phyloP scores from a whole-genome alignment of 345 rosid species.

The Linum usitatissimum region DNA sequence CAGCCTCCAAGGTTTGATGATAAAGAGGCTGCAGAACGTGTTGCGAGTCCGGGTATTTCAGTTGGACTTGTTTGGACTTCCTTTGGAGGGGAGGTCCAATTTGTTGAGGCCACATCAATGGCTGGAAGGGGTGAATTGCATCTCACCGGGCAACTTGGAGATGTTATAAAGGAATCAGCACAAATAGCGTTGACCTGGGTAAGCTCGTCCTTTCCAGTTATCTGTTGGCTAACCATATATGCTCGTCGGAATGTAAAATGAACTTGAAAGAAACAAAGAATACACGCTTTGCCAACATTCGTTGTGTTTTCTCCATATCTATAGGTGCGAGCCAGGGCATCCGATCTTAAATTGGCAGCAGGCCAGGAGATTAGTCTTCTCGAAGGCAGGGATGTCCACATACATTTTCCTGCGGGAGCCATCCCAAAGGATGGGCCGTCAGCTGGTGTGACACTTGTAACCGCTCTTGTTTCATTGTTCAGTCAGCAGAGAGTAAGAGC shows the following conservation, averaged over 20 bases:
- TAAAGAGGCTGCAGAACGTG: conserved; percentile 89
- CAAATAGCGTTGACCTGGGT: conserved; percentile 99
- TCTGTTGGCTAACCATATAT: background rate
- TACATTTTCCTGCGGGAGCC: conserved; percentile 98
- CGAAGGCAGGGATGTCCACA: conserved; percentile 82
- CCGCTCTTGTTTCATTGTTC: conserved; percentile 84
- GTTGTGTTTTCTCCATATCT: conserved; percentile 1
- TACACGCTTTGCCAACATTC: background rate
- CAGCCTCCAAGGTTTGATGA: conserved; percentile 97
- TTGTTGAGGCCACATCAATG: conserved; percentile 89
- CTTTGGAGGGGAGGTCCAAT: conserved; percentile 98
- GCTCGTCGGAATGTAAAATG: too few relatives aligned
- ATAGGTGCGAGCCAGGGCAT: conserved; percentile 89
- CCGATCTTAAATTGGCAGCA: conserved; percentile 60
- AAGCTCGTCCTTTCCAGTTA: conserved; percentile 10
- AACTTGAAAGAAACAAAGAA: too few relatives aligned
- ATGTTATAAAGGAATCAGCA: conserved; percentile 97
- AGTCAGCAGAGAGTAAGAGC: conserved; percentile 80
- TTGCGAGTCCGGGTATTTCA: conserved; percentile 80
- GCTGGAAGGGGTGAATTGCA: conserved; percentile 87
- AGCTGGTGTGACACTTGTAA: conserved; percentile 94
- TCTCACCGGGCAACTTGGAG: conserved; percentile 98
- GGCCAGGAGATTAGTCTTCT: conserved; percentile 57
- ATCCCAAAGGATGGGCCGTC: conserved; percentile 99
- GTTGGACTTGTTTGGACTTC: conserved; percentile 98